Conservation (phyloP, 495 filamentous ascomycete species). For the Massariosphaeria phaeospora region DNA sequence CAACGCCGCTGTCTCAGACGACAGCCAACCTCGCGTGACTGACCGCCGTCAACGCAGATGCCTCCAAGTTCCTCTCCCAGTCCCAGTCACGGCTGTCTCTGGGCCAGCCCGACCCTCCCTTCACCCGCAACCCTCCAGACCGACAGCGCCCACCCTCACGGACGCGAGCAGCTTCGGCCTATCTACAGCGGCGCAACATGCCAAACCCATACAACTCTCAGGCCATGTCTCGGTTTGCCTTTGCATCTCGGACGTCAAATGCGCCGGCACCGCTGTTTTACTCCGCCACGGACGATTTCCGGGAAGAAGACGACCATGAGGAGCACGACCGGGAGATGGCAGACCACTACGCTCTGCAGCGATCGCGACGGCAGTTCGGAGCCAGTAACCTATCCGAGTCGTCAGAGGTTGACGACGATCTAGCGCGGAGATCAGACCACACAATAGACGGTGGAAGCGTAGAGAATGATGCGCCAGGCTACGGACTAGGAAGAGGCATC, state of each 20-base stretch:
- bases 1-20: constrained; percentile 27
- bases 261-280: constrained; percentile 85
- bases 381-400: constrained; percentile 72
- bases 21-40: constrained; percentile 35
- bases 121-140: constrained; percentile 49
- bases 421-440: constrained; percentile 29
- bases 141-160: constrained; percentile 45
- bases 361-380: constrained; percentile 82
- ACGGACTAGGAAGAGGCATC: constrained; percentile 49
- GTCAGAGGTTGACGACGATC: constrained; percentile 69
- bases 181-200: constrained; percentile 47
- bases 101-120: constrained; percentile 51
- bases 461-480: constrained; percentile 26
- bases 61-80: constrained; percentile 93
- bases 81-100: constrained; percentile 83
- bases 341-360: constrained; percentile 85
- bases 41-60: constrained; percentile 57
- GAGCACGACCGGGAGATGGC: constrained; percentile 89
- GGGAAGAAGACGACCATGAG: constrained; percentile 83
- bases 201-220: constrained; percentile 62
- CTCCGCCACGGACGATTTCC: constrained; percentile 73
- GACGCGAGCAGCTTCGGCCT: constrained; percentile 47
- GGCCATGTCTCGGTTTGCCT: constrained; percentile 74
- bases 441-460: constrained; percentile 31
- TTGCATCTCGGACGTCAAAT: constrained; percentile 64